Evolutionary conservation across 305 asterid genomes (phyloP), one percentile per base, ranked within the genome.

Genomic region (Fraxinus ornus): DNA sequence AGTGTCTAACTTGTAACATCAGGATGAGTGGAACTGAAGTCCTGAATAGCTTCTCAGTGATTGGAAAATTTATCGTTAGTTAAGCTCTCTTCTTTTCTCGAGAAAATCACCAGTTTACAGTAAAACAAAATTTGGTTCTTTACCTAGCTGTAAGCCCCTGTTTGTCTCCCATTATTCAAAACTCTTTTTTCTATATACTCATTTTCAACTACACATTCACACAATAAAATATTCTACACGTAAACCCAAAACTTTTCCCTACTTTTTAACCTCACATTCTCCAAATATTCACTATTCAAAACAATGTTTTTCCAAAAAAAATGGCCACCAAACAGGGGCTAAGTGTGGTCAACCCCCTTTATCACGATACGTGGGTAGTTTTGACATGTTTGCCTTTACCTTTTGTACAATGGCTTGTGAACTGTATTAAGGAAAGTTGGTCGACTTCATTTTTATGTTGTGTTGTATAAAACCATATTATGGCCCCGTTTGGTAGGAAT

Each of bases 21-120:
- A 39, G 47, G 28, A 49, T 83, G 77, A 72, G 49, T 70, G 33
- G 73, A 28, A n/a, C 47, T 76, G 37, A 37, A 77, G 37, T 81
- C 57, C 70, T 62, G 32, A 19, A 80, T 64, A 77, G 73, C 75
- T 79, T 79, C 81, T 76, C 17, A 10, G 22, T 71, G 77, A 62
- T 19, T 57, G 24, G 52, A 37, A 37, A 19, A 75, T 21, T 21
- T 60, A 21, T 60, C 15, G 70, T 21, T 21, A 60, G 32, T 60
- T 22, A 62, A 62, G 71, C 28, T 62, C 4, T 62, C 71, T 62
- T 62, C 71, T 62, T 62, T 62, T 22, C 30, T 62, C 15, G 13
- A 21, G 71, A 62, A 62, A 62, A 62, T 21, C 71, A 62, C 32
- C 32, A 7, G 4, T 7, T 62, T 62, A 62, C 5, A 8, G 71